Conservation (phyloP, 1,284 basidiomycete species). For the Marasmius sp. region DNA sequence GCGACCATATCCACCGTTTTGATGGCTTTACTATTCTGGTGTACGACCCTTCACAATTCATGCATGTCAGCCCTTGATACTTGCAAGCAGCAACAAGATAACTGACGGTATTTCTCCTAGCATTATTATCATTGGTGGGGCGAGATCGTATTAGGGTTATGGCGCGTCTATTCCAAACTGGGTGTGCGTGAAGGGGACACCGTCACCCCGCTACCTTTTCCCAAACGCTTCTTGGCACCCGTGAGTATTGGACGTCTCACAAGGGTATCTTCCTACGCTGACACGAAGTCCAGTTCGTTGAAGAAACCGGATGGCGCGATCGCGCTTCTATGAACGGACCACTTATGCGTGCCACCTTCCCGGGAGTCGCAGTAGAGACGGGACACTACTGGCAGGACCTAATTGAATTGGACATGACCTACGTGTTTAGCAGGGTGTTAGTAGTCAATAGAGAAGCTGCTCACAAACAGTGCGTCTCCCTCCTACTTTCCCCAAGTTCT, state of each 20-base stretch:
- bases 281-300: constrained; percentile 23
- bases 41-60: constrained; percentile 37
- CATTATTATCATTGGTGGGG: constrained; percentile 48
- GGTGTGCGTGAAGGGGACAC: constrained; percentile 19
- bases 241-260: constrained; percentile 21
- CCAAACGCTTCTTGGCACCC: constrained; percentile 34
- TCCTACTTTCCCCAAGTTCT: constrained; percentile 3
- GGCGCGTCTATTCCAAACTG: constrained; percentile 30
- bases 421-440: constrained; percentile 38
- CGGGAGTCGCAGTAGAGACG: constrained; percentile 32
- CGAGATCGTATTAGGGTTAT: constrained; percentile 39
- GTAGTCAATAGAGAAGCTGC: constrained; percentile 33
- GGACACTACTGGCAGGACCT: constrained; percentile 36
- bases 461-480: constrained; percentile 31
- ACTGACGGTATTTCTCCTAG: constrained; percentile 19
- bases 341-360: constrained; percentile 39
- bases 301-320: constrained; percentile 33
- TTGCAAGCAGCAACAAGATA: not conserved
- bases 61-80: constrained; percentile 23
- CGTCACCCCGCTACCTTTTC: constrained; percentile 21
- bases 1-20: constrained; percentile 26
- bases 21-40: constrained; percentile 31
- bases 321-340: constrained; percentile 34
- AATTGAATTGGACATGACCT: constrained; percentile 25
- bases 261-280: not conserved